phyloP scores from a whole-genome alignment of 75 land plant genomes.

The Cryptomeria japonica region DNA sequence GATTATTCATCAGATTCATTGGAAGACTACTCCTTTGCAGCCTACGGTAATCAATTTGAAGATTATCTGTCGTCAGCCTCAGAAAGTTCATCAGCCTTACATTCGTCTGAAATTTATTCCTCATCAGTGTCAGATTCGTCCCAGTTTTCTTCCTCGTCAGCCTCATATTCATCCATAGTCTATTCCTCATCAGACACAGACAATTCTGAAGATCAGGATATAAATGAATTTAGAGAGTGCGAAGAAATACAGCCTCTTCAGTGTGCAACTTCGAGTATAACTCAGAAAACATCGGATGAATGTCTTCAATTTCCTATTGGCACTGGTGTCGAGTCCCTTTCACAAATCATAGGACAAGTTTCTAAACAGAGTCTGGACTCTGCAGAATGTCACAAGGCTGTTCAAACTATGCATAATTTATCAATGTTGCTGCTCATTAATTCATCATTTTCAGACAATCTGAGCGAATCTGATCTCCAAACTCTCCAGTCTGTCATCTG shows the following conservation, averaged over 20 bases:
- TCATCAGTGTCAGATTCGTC: background rate
- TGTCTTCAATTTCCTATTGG: background rate
- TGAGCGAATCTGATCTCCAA: background rate
- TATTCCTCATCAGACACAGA: too few relatives aligned
- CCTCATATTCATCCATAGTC: background rate
- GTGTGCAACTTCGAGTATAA: too few relatives aligned
- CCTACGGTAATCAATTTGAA: background rate
- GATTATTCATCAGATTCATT: background rate
- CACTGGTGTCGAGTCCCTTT: background rate
- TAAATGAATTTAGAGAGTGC: background rate
- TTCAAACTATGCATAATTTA: conserved; percentile 10
- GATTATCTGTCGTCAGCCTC: background rate
- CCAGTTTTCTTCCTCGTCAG: background rate
- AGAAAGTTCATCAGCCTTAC: background rate
- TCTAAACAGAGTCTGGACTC: background rate
- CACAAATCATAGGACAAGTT: background rate
- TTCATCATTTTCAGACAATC: background rate
- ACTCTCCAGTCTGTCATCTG: background rate
- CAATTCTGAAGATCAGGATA: too few relatives aligned
- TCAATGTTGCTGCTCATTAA: background rate
- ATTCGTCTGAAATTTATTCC: background rate
- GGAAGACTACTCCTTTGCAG: background rate
- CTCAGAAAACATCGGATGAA: background rate
- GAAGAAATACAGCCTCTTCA: background rate
- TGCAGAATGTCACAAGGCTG: background rate